phyloP scores from a whole-genome alignment of 371 early-diverging fungal species.

The Choanephora cucurbitarum region DNA sequence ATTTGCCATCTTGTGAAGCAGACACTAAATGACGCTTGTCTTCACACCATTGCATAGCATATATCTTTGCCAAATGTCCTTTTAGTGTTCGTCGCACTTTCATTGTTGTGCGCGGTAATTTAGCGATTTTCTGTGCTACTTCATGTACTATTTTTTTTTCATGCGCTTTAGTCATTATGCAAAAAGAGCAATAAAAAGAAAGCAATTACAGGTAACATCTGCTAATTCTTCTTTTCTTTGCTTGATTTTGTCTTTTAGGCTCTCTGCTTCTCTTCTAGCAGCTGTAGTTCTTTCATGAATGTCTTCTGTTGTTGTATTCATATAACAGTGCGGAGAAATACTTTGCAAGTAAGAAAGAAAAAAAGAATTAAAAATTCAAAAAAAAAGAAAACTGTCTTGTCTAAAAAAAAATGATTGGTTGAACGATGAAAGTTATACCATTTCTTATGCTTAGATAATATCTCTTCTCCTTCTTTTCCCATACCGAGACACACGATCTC shows the following conservation, averaged over 20 bases:
- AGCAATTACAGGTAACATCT: constrained; percentile 84
- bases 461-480: too few relatives aligned
- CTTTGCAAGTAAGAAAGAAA: too few relatives aligned
- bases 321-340: too few relatives aligned
- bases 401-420: too few relatives aligned
- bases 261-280: constrained; percentile 93
- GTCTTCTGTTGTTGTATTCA: too few relatives aligned
- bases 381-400: too few relatives aligned
- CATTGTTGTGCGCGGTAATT: constrained; percentile 91
- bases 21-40: constrained; percentile 94
- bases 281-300: constrained; percentile 86
- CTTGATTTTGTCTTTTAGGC: constrained; percentile 91
- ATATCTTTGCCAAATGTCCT: constrained; percentile 97
- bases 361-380: too few relatives aligned
- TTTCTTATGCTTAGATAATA: too few relatives aligned
- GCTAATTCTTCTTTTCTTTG: constrained; percentile 88
- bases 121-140: constrained; percentile 68
- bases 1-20: constrained; percentile 98
- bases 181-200: too few relatives aligned
- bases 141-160: constrained; percentile 20
- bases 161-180: too few relatives aligned
- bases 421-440: too few relatives aligned
- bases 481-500: too few relatives aligned
- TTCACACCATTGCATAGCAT: constrained; percentile 98
- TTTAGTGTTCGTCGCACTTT: constrained; percentile 93